Evolutionary conservation across 768 basidiomycete species (phyloP).

Genomic region (Ephemerocybe angulata): DNA sequence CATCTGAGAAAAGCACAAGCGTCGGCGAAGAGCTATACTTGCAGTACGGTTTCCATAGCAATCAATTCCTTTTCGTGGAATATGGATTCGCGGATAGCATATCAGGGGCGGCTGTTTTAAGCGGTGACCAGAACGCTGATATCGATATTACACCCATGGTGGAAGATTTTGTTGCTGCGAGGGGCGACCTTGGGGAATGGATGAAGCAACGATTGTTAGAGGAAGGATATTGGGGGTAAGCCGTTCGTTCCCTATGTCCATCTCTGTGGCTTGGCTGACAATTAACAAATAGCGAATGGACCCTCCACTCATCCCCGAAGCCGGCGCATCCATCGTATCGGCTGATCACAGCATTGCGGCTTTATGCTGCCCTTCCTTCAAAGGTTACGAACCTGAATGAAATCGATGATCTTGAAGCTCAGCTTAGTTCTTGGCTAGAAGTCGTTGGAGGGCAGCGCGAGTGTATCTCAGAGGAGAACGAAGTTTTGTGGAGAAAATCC

Average conservation of each 20-base stretch:
- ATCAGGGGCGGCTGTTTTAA: constrained; percentile 21
- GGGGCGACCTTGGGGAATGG: constrained; percentile 34
- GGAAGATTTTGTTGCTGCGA: constrained; percentile 45
- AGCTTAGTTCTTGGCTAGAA: constrained; percentile 49
- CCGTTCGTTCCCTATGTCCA: background rate
- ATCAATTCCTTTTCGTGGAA: constrained; percentile 75
- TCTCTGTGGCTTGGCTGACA: constrained; percentile 1
- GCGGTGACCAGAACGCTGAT: constrained; percentile 42
- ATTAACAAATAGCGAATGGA: constrained; percentile 64
- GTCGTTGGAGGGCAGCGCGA: constrained; percentile 45
- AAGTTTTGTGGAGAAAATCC: constrained; percentile 40
- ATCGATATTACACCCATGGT: constrained; percentile 59
- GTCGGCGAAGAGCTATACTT: constrained; percentile 68
- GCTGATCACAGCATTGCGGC: constrained; percentile 64
- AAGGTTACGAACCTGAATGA: constrained; percentile 17
- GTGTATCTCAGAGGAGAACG: constrained; percentile 46
- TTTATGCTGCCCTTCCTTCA: constrained; percentile 50
- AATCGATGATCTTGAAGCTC: constrained; percentile 22
- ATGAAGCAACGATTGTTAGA: constrained; percentile 53
- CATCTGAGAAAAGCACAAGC: constrained; percentile 36
- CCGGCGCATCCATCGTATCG: constrained; percentile 80
- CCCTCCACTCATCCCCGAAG: constrained; percentile 55
- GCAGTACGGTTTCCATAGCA: constrained; percentile 78
- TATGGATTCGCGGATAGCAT: constrained; percentile 76
- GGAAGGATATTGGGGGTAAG: constrained; percentile 85